Percentiles rank a stretch among this genome's conserved stretches.
These are phyloP conservation scores for Nematodospora valgi DNA, from an alignment of 805 yeast species.

Conservation along the genomic window DNA sequence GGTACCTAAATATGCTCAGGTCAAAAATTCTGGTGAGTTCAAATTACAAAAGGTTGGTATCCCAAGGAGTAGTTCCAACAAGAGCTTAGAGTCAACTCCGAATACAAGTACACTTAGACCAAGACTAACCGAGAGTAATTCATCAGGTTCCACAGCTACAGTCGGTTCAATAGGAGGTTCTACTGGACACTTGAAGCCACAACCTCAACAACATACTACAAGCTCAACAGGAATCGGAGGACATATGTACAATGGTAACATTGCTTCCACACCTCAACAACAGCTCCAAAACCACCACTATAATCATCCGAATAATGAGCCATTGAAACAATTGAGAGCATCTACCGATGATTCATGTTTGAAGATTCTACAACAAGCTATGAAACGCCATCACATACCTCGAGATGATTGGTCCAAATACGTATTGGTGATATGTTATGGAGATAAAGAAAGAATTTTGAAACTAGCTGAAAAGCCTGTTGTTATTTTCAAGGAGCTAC, in stretches of 20 bases:
- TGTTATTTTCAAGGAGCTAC: constrained; percentile 74
- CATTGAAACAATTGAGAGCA: constrained; percentile 78
- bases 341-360: constrained; percentile 90
- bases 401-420: constrained; percentile 84
- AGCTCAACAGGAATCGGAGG: not conserved
- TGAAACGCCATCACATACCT: constrained; percentile 76
- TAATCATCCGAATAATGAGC: constrained; percentile 46
- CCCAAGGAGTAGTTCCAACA: constrained; percentile 4
- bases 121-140: constrained; percentile 1
- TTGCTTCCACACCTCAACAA: constrained; percentile 7
- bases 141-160: constrained; percentile 4
- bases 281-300: constrained; percentile 9
- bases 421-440: constrained; percentile 85
- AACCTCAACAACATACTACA: constrained; percentile 9
- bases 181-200: constrained; percentile 12
- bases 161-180: constrained; percentile 11
- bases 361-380: constrained; percentile 81
- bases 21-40: constrained; percentile 6
- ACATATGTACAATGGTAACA: no score
- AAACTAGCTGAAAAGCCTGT: constrained; percentile 89
- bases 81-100: constrained; percentile 1
- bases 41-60: constrained; percentile 7
- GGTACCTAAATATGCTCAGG: constrained; percentile 14
- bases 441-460: constrained; percentile 82
- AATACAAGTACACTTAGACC: constrained; percentile 1